Evolutionary conservation across 1,139 yeast species (phyloP), one percentile per base, ranked within the genome.

Genomic region (Pichia kudriavzevii): DNA sequence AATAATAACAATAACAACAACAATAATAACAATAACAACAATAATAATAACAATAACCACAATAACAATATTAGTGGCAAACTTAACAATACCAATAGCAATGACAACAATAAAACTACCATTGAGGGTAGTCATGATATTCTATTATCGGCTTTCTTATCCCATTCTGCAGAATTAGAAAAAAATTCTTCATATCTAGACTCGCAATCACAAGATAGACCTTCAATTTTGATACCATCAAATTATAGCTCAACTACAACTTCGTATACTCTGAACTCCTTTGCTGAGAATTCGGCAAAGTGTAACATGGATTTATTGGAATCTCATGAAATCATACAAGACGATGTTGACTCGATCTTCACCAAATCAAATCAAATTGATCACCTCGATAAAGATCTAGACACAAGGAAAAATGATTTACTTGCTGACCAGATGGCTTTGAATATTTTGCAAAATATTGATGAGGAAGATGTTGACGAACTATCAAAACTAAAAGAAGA

Each of bases 361-460:
- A 46, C 41, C 7, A 48, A 47, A 34, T 39, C 57, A 5, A 47
- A 53, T 28, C 58, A 53, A 34, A 53, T 53, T 7, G 57, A 53
- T 36, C 57, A 53, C 40, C 42, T 48, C 13, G 55, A 53, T 37
- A 48, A 46, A 33, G 34, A 28, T n/a, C 31, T 46, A 9, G 53
- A 50, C 37, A 28, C 36, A 15, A 35, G 30, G n/a, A 49, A 47
- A 20, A 53, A 51, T 32, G 58, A 53, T 34, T 40, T 43, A 26
- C 38, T 53, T 29, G 58, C 58, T 12, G 57, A 53, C 30, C 56
- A 52, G 36, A 53, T 53, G 58, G 58, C 57, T 8, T 28, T 53
- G 10, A 50, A 50, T 30, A 53, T 53, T 10, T 30, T 53, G 5
- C 52, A 52, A 28, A 39, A 47, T 23, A 52, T 53, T 4, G 34